Percentiles rank a stretch among this genome's conserved stretches.
phyloP scores from a whole-genome alignment of 2,329 filamentous ascomycete genomes.

The Xylariales sp. region DNA sequence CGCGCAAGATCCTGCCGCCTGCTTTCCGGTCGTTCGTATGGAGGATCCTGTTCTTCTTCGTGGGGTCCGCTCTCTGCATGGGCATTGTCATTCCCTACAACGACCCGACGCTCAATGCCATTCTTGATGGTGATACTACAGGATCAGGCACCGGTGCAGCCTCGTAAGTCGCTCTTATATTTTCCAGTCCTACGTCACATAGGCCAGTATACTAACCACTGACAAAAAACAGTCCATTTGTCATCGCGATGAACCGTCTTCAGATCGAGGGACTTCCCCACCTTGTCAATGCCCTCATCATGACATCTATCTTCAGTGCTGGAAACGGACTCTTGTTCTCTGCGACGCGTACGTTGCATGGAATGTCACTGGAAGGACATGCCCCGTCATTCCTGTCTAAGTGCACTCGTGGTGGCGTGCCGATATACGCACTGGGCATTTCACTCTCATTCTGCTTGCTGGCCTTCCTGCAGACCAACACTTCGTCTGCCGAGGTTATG shows the following conservation, averaged over 20 bases:
- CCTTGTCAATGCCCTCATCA: conserved; percentile 58
- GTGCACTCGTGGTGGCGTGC: conserved; percentile 63
- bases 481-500: conserved; percentile 61
- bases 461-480: conserved; percentile 69
- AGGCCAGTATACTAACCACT: conserved; percentile 41
- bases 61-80: conserved; percentile 59
- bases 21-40: conserved; percentile 66
- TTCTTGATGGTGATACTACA: too few relatives aligned
- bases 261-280: conserved; percentile 49
- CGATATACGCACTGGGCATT: conserved; percentile 65
- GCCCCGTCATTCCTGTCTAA: conserved; percentile 56
- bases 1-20: conserved; percentile 53
- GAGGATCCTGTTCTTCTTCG: conserved; percentile 62
- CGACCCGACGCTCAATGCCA: conserved; percentile 51
- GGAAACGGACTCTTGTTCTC: conserved; percentile 61
- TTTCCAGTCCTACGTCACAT: too few relatives aligned
- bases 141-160: too few relatives aligned
- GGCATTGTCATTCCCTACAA: conserved; percentile 60
- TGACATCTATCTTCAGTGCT: conserved; percentile 55
- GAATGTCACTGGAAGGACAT: conserved; percentile 64
- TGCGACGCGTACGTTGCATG: conserved; percentile 59
- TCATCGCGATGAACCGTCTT: conserved; percentile 55
- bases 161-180: too few relatives aligned
- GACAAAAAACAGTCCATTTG: conserved; percentile 55
- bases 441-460: conserved; percentile 66